Evolutionary conservation across 2,329 filamentous ascomycete genomes (phyloP).

Genomic region (Rhinocladiella mackenziei): DNA sequence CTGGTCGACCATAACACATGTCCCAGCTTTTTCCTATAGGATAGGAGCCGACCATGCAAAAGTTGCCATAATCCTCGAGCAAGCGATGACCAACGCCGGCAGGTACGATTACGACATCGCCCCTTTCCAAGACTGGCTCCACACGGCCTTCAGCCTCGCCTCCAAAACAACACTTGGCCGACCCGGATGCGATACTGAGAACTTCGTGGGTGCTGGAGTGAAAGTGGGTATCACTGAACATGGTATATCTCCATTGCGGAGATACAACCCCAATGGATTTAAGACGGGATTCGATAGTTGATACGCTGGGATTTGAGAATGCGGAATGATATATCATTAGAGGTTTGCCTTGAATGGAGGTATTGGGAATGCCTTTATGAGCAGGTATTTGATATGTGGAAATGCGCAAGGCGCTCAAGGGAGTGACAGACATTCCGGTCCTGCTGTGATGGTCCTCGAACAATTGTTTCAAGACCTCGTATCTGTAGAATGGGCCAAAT

Average conservation of each 20-base stretch:
- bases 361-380: conserved; percentile 59
- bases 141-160: conserved; percentile 57
- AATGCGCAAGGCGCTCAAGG: conserved; percentile 52
- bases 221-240: conserved; percentile 64
- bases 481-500: not conserved
- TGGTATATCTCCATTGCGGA: conserved; percentile 66
- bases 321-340: conserved; percentile 63
- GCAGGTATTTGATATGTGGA: conserved; percentile 57
- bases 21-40: conserved; percentile 58
- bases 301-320: conserved; percentile 48
- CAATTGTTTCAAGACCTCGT: not conserved
- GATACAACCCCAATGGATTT: conserved; percentile 50
- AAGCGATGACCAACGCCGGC: conserved; percentile 63
- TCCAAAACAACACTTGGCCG: conserved; percentile 62
- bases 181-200: conserved; percentile 56
- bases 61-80: conserved; percentile 50
- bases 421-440: conserved; percentile 37
- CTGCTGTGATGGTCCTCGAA: too few relatives aligned
- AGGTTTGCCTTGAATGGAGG: conserved; percentile 59
- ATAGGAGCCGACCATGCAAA: conserved; percentile 66
- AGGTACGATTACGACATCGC: conserved; percentile 63
- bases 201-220: conserved; percentile 66
- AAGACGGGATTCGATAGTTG: conserved; percentile 56
- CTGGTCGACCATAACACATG: conserved; percentile 64
- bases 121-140: conserved; percentile 53